These are phyloP conservation scores for Trichoderma brevicompactum DNA, from an alignment of 2,329 filamentous ascomycete species.

Conservation along the genomic window DNA sequence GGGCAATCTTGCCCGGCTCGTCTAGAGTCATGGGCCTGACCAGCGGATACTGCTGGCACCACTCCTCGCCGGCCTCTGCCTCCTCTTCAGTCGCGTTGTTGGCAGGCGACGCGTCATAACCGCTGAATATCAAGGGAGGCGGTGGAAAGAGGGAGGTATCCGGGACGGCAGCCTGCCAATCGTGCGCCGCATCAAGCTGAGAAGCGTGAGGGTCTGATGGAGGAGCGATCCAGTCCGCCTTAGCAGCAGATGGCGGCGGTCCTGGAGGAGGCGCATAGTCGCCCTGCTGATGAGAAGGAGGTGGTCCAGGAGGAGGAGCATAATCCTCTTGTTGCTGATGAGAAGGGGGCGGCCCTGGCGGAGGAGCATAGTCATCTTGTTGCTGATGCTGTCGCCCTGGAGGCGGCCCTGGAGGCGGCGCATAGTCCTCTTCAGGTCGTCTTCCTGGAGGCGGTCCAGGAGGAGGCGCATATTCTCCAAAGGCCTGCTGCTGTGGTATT, in stretches of 20 bases:
- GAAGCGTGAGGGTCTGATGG: conserved; percentile 44
- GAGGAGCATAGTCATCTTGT: conserved; percentile 35
- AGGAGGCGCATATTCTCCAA: conserved; percentile 40
- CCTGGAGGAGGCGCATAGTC: conserved; percentile 42
- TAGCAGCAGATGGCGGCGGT: conserved; percentile 37
- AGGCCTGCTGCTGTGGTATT: background rate
- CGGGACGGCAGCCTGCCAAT: conserved; percentile 72
- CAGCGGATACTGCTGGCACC: conserved; percentile 67
- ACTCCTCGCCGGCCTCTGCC: conserved; percentile 66
- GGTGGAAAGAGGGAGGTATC: conserved; percentile 75
- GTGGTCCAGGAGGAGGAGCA: conserved; percentile 41
- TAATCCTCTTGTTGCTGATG: conserved; percentile 29
- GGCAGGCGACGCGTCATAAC: conserved; percentile 66
- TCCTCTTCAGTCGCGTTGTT: conserved; percentile 71
- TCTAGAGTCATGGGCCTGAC: conserved; percentile 56
- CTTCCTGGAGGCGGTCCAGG: conserved; percentile 40
- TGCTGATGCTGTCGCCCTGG: conserved; percentile 32
- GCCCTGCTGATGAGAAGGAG: conserved; percentile 32
- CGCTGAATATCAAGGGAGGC: conserved; percentile 68
- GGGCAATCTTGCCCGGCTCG: conserved; percentile 50
- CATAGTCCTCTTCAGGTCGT: conserved; percentile 30
- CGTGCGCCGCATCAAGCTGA: conserved; percentile 53
- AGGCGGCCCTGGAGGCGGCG: conserved; percentile 35
- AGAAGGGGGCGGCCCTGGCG: conserved; percentile 41
- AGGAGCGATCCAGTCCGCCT: conserved; percentile 40